Percentiles rank a stretch among this genome's conserved stretches.
phyloP scores from a whole-genome alignment of 768 basidiomycete genomes.

The Hortiboletus flavorubellus region DNA sequence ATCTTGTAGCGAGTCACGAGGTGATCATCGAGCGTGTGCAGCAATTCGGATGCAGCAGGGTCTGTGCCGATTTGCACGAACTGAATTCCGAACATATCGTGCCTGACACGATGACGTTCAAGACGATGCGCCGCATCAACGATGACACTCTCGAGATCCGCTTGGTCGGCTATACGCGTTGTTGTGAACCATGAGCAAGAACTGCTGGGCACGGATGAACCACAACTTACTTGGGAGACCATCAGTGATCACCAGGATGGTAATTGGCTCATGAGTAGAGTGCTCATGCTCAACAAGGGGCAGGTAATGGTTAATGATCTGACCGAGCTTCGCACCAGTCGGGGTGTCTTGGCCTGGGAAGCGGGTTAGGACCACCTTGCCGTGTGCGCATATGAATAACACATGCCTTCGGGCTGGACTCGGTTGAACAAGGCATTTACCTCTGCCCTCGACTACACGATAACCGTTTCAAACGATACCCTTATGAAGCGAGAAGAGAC shows the following conservation, averaged over 20 bases:
- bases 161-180: slow-evolving; percentile 26
- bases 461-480: neutral
- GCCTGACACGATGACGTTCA: slow-evolving; percentile 33
- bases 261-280: slow-evolving; percentile 35
- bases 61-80: slow-evolving; percentile 46
- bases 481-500: neutral
- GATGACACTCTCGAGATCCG: slow-evolving; percentile 28
- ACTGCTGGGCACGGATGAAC: neutral
- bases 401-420: slow-evolving; percentile 22
- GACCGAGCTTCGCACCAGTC: slow-evolving; percentile 35
- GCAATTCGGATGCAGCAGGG: slow-evolving; percentile 35
- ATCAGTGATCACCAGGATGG: slow-evolving; percentile 37
- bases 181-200: neutral
- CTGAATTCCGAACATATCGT: slow-evolving; percentile 43
- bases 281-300: slow-evolving; percentile 28
- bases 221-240: slow-evolving; percentile 37
- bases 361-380: neutral
- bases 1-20: slow-evolving; percentile 31
- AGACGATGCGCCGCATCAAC: slow-evolving; percentile 38
- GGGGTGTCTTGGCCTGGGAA: slow-evolving; percentile 34
- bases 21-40: slow-evolving; percentile 40
- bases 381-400: neutral
- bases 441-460: slow-evolving; percentile 19
- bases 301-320: slow-evolving; percentile 37
- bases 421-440: slow-evolving; percentile 26